Percentiles rank a stretch among this genome's conserved stretches.
These are phyloP conservation scores for Rhododendron griersonianum DNA, from an alignment of 148 eudicot species.

Conservation along the genomic window DNA sequence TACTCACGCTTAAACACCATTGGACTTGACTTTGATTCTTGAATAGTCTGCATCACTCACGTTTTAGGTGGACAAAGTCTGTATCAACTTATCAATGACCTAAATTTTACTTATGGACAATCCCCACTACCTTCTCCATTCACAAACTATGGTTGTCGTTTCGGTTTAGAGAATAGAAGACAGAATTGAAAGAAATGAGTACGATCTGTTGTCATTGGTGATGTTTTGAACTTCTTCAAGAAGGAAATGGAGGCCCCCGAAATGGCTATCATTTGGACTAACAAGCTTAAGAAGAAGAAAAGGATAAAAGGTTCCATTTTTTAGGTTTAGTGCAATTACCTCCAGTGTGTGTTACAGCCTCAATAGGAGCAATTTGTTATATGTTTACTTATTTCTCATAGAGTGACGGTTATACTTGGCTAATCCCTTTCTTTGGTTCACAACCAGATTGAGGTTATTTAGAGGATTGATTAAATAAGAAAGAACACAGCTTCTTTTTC, in stretches of 20 bases:
- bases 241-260: neutral
- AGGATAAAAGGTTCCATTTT: neutral
- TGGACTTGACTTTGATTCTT: neutral
- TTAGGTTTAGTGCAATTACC: neutral
- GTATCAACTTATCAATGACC: neutral
- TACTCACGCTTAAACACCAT: neutral
- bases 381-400: neutral
- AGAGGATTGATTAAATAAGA: neutral
- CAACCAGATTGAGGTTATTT: neutral
- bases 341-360: neutral
- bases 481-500: neutral
- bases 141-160: neutral
- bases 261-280: neutral
- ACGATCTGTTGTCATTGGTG: neutral
- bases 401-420: neutral
- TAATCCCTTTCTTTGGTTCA: neutral
- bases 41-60: neutral
- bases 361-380: neutral
- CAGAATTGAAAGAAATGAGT: neutral
- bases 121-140: neutral
- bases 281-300: neutral
- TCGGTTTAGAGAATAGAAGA: neutral
- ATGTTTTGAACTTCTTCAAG: neutral
- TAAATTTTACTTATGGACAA: neutral
- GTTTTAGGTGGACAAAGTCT: neutral